Evolutionary conservation across 1,284 basidiomycete species (phyloP).

Genomic region (Anthracocystis setariae): DNA sequence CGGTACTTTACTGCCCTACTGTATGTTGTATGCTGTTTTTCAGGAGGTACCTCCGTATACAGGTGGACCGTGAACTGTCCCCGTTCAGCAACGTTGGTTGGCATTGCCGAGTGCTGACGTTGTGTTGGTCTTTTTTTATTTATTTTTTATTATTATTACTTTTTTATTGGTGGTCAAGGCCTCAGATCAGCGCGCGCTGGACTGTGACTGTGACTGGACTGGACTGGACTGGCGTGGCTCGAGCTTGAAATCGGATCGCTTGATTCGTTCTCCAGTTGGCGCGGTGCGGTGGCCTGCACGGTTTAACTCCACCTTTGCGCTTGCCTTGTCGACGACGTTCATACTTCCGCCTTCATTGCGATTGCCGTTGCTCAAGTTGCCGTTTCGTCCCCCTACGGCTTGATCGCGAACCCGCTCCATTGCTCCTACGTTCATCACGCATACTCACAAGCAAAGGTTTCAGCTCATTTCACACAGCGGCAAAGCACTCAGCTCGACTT

Average conservation of each 20-base stretch:
- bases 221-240: neutral
- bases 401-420: neutral
- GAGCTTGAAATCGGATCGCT: neutral
- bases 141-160: too few relatives aligned
- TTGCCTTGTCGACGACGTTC: neutral
- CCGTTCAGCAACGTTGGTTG: too few relatives aligned
- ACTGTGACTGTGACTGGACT: neutral
- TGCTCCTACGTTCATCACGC: neutral
- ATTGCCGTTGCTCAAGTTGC: neutral
- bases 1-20: too few relatives aligned
- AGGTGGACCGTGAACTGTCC: too few relatives aligned
- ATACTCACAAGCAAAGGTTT: neutral
- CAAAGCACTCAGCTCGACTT: neutral
- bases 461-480: neutral
- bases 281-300: constrained; percentile 1
- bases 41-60: too few relatives aligned
- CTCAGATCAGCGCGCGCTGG: neutral
- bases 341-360: neutral
- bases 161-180: constrained; percentile 3
- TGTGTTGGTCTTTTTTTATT: constrained; percentile 6
- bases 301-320: constrained; percentile 5
- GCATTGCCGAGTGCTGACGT: constrained; percentile 2
- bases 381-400: neutral
- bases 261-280: constrained; percentile 1
- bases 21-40: too few relatives aligned